Percentiles rank a stretch among this genome's conserved stretches.
These are phyloP conservation scores for Ensete ventricosum DNA, from an alignment of 176 grass and related monocot genomes.

Conservation along the genomic window DNA sequence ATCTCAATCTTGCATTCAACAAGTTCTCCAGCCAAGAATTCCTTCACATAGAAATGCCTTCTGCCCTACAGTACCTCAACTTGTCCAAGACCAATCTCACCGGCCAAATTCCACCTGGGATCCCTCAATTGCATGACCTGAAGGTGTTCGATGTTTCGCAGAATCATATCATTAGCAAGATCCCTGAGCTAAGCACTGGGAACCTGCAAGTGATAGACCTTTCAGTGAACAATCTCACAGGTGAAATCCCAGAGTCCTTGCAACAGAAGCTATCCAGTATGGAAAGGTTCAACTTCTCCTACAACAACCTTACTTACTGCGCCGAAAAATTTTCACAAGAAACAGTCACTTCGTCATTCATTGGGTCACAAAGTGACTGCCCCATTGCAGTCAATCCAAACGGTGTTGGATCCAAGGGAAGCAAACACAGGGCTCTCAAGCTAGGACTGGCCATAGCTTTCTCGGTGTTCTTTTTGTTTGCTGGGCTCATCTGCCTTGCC, in stretches of 20 bases:
- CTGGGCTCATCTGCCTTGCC: conserved; percentile 46
- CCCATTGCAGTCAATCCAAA: conserved; percentile 81
- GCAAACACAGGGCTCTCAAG: conserved; percentile 33
- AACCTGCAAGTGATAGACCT: conserved; percentile 52
- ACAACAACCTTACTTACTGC: conserved; percentile 95
- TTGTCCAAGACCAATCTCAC: conserved; percentile 69
- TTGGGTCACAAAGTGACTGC: conserved; percentile 74
- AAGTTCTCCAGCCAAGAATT: conserved; percentile 42
- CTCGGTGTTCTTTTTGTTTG: conserved; percentile 42
- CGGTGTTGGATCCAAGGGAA: conserved; percentile 26
- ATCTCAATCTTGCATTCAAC: conserved; percentile 90
- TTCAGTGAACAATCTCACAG: conserved; percentile 87
- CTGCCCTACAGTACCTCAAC: conserved; percentile 69
- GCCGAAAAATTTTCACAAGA: conserved; percentile 49
- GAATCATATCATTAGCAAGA: conserved; percentile 60
- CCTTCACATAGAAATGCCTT: conserved; percentile 29
- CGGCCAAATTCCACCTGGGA: conserved; percentile 39
- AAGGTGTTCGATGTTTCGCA: conserved; percentile 71
- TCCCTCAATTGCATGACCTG: conserved; percentile 46
- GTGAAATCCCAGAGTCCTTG: conserved; percentile 68
- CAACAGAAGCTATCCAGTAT: conserved; percentile 49
- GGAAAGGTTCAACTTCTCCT: conserved; percentile 88
- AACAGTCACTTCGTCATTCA: conserved; percentile 52
- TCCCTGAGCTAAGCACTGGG: conserved; percentile 48
- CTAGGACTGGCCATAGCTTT: conserved; percentile 50